Percentiles rank a stretch among this genome's conserved stretches.
phyloP scores from a whole-genome alignment of 2,329 filamentous ascomycete species.

The Thielaviopsis punctulata region DNA sequence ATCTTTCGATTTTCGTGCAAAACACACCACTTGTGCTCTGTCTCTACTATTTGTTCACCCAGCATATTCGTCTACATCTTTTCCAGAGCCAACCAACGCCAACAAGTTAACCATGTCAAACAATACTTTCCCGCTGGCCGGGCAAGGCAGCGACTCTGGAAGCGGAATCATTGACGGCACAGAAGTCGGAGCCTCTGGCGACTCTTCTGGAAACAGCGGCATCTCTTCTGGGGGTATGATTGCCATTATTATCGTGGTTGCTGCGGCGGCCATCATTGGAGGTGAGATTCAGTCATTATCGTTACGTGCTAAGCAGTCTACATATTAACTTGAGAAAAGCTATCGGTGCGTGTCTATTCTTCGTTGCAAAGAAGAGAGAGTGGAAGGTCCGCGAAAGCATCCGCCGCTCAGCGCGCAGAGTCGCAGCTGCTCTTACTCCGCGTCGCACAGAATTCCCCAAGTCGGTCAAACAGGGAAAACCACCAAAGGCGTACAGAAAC shows the following conservation, averaged over 20 bases:
- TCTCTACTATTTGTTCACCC: neutral
- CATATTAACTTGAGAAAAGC: constrained; percentile 26
- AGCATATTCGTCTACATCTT: too few relatives aligned
- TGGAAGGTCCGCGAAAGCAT: constrained; percentile 64
- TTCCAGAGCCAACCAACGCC: too few relatives aligned
- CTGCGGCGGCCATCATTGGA: constrained; percentile 48
- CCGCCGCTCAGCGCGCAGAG: constrained; percentile 46
- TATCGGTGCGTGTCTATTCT: constrained; percentile 51
- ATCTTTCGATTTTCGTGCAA: neutral
- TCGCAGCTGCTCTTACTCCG: constrained; percentile 45
- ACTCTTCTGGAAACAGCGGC: constrained; percentile 38
- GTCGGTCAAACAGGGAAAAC: constrained; percentile 31
- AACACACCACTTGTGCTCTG: neutral
- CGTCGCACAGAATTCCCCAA: constrained; percentile 42
- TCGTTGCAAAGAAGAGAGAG: constrained; percentile 67
- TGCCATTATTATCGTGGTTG: constrained; percentile 58
- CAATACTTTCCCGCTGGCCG: constrained; percentile 27
- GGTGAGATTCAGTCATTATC: constrained; percentile 30
- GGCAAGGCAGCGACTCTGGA: constrained; percentile 14
- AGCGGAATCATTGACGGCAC: constrained; percentile 26
- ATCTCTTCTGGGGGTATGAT: constrained; percentile 54
- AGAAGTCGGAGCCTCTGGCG: constrained; percentile 48
- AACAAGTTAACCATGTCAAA: constrained; percentile 17
- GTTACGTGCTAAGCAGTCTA: neutral
- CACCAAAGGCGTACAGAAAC: constrained; percentile 1